phyloP scores from a whole-genome alignment of 2,329 filamentous ascomycete species.

The Aureobasidium sp. region DNA sequence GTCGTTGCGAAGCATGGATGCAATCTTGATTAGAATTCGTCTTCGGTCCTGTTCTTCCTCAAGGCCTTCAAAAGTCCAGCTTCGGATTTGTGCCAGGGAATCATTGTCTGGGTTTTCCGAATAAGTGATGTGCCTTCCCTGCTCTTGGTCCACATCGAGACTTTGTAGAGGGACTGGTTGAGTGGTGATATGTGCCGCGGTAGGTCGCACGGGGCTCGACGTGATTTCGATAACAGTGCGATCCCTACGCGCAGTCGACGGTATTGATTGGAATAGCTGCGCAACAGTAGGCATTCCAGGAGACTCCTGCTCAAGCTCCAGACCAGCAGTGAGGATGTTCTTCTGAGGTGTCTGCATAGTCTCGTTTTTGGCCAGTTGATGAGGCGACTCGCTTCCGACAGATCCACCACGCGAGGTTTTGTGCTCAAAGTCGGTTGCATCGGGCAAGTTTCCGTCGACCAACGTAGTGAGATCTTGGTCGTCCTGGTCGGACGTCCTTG shows the following conservation, averaged over 20 bases:
- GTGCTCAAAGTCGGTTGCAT: neutral
- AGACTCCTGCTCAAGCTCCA: neutral
- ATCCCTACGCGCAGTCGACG: neutral
- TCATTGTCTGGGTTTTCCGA: slow-evolving; percentile 17
- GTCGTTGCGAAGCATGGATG: neutral
- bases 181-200: neutral
- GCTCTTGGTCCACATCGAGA: neutral
- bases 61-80: slow-evolving; percentile 32
- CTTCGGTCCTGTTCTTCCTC: slow-evolving; percentile 34
- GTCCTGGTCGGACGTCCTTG: neutral
- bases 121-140: neutral
- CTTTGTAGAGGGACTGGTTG: neutral
- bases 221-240: neutral
- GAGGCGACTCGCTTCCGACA: neutral
- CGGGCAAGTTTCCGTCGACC: neutral
- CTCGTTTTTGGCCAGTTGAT: neutral
- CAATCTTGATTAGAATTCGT: slow-evolving; percentile 15
- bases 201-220: neutral
- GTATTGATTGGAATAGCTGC: neutral
- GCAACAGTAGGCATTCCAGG: neutral
- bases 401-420: neutral
- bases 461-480: neutral
- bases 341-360: neutral
- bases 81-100: slow-evolving; percentile 23
- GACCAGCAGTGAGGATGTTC: neutral